These are phyloP conservation scores for Fusarium dlaminii DNA, from an alignment of 2,329 filamentous ascomycete genomes.

Conservation along the genomic window DNA sequence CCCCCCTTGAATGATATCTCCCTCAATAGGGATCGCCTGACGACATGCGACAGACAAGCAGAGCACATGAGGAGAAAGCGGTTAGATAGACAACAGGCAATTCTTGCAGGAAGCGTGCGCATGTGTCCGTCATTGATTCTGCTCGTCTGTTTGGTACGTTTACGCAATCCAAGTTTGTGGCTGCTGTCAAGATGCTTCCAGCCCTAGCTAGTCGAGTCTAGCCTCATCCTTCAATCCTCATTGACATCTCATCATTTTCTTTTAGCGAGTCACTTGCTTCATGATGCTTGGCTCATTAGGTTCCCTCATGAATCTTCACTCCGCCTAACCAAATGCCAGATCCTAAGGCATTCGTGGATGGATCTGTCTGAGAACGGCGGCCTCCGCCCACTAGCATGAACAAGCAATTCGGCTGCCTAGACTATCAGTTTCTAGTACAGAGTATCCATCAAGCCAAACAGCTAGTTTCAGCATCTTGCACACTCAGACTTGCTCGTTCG, in stretches of 20 bases:
- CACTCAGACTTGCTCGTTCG: background rate
- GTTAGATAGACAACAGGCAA: constrained; percentile 13
- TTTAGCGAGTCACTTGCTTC: background rate
- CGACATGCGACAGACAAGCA: constrained; percentile 11
- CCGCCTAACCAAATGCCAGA: constrained; percentile 8
- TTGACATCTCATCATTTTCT: background rate
- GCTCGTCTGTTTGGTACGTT: constrained; percentile 14
- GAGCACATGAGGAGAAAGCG: background rate
- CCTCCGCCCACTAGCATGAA: background rate
- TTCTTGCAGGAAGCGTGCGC: constrained; percentile 3
- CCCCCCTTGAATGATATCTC: constrained; percentile 23
- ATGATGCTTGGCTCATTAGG: background rate
- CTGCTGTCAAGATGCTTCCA: constrained; percentile 23
- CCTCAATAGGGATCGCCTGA: constrained; percentile 31
- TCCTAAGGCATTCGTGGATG: background rate
- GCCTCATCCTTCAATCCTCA: constrained; percentile 21
- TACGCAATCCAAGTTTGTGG: constrained; percentile 19
- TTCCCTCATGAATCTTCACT: background rate
- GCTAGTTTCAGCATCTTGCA: constrained; percentile 10
- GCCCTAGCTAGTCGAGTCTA: constrained; percentile 19
- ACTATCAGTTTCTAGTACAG: background rate
- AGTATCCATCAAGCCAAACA: background rate
- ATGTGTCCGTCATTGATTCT: background rate
- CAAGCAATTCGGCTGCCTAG: constrained; percentile 12
- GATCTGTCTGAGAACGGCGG: background rate